Conservation (phyloP, 1,284 basidiomycete species). For the Neolentinus lepideus region DNA sequence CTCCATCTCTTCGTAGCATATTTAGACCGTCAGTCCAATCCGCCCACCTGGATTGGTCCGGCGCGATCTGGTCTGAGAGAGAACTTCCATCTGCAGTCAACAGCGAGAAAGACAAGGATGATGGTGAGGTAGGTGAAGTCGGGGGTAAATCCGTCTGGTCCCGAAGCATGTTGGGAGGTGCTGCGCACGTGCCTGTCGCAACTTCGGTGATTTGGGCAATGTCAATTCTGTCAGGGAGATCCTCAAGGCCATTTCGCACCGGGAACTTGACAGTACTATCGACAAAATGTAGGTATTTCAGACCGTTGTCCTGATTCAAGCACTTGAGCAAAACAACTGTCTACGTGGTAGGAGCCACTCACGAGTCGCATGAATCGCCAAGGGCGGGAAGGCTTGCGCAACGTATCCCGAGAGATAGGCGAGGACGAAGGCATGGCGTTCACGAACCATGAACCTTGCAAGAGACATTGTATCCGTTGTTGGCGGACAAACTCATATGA, state of each 20-base stretch:
- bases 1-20: slow-evolving; percentile 75
- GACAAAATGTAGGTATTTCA: slow-evolving; percentile 77
- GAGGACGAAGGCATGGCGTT: slow-evolving; percentile 55
- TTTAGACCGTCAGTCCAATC: slow-evolving; percentile 97
- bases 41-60: slow-evolving; percentile 80
- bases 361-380: slow-evolving; percentile 81
- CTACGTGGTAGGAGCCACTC: slow-evolving; percentile 13
- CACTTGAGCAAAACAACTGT: slow-evolving; percentile 4
- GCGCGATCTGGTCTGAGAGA: slow-evolving; percentile 82
- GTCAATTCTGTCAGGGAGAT: slow-evolving; percentile 82
- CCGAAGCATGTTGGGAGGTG: slow-evolving; percentile 54
- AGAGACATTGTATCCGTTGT: slow-evolving; percentile 83
- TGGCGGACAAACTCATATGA: slow-evolving; percentile 90
- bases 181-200: slow-evolving; percentile 68
- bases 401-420: slow-evolving; percentile 37
- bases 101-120: slow-evolving; percentile 77
- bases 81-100: slow-evolving; percentile 68
- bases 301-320: slow-evolving; percentile 56
- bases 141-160: slow-evolving; percentile 53
- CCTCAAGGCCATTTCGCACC: slow-evolving; percentile 77
- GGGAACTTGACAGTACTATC: slow-evolving; percentile 74
- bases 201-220: slow-evolving; percentile 74
- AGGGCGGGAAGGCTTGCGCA: slow-evolving; percentile 49
- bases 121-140: slow-evolving; percentile 44
- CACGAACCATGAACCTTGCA: slow-evolving; percentile 90